Percentiles rank a stretch among this genome's conserved stretches.
These are phyloP conservation scores for Fagopyrum homotropicum DNA, from an alignment of 148 eudicot species.

Conservation along the genomic window DNA sequence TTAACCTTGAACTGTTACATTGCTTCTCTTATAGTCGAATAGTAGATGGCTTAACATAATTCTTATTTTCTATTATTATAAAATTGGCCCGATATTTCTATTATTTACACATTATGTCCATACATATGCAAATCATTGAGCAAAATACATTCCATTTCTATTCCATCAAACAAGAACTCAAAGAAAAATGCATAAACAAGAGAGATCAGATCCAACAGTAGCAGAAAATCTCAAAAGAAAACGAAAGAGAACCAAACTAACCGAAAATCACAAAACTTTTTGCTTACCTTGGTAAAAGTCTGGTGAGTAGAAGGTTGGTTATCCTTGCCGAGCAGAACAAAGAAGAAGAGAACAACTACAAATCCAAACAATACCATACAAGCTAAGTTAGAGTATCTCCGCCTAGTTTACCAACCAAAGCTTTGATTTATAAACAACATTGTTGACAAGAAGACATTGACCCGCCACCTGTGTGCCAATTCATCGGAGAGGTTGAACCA, in stretches of 20 bases:
- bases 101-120: too few relatives aligned
- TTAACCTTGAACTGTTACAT: too few relatives aligned
- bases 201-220: slow-evolving; percentile 9
- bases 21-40: too few relatives aligned
- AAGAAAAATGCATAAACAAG: not conserved
- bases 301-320: slow-evolving; percentile 43
- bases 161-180: not conserved
- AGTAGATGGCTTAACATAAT: too few relatives aligned
- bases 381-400: slow-evolving; percentile 54
- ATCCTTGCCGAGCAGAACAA: slow-evolving; percentile 47
- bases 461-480: too few relatives aligned
- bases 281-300: slow-evolving; percentile 33
- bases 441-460: too few relatives aligned
- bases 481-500: too few relatives aligned
- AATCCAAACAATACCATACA: slow-evolving; percentile 59
- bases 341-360: slow-evolving; percentile 42
- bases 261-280: not conserved
- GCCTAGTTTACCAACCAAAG: slow-evolving; percentile 55
- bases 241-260: not conserved
- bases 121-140: not conserved
- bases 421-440: too few relatives aligned
- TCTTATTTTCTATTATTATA: too few relatives aligned
- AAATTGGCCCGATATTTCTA: too few relatives aligned
- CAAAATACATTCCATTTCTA: not conserved
- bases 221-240: too few relatives aligned